These are phyloP conservation scores for Odontarrhena argentea DNA, from an alignment of 345 rosid genomes.

Conservation along the genomic window DNA sequence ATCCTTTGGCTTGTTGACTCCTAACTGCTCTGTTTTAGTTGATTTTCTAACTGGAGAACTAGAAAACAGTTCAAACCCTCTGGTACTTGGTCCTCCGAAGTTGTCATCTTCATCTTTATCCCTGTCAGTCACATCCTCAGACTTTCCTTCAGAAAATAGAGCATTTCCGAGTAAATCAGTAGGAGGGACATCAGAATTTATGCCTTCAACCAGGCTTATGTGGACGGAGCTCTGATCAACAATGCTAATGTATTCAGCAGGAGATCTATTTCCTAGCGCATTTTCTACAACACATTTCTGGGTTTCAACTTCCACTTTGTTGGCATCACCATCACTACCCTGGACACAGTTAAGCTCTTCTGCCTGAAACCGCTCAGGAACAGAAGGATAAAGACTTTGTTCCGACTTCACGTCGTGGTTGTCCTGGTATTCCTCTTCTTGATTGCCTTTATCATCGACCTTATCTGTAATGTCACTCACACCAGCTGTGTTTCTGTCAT, in stretches of 20 bases:
- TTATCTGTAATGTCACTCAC: slow-evolving; percentile 24
- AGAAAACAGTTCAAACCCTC: slow-evolving; percentile 89
- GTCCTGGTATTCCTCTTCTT: slow-evolving; percentile 40
- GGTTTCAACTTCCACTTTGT: slow-evolving; percentile 45
- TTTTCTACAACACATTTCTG: slow-evolving; percentile 41
- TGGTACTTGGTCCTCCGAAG: slow-evolving; percentile 72
- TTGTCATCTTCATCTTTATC: slow-evolving; percentile 53
- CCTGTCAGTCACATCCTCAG: slow-evolving; percentile 41
- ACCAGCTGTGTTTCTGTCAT: slow-evolving; percentile 13
- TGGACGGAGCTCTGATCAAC: slow-evolving; percentile 41
- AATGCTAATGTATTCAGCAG: slow-evolving; percentile 32
- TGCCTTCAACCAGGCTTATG: slow-evolving; percentile 64
- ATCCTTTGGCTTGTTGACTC: slow-evolving; percentile 54
- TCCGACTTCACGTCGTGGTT: slow-evolving; percentile 41
- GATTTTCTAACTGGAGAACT: slow-evolving; percentile 66
- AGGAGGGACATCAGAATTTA: slow-evolving; percentile 55
- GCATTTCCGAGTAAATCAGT: slow-evolving; percentile 42
- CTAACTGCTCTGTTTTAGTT: slow-evolving; percentile 53
- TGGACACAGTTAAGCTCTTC: slow-evolving; percentile 44
- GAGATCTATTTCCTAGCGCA: slow-evolving; percentile 37
- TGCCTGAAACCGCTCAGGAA: slow-evolving; percentile 41
- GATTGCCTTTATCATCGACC: slow-evolving; percentile 34
- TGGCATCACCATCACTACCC: slow-evolving; percentile 48
- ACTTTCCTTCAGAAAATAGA: slow-evolving; percentile 47
- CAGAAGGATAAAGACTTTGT: slow-evolving; percentile 34